Conservation (phyloP, 192 early-diverging fungal species). For the Coemansia pectinata region DNA sequence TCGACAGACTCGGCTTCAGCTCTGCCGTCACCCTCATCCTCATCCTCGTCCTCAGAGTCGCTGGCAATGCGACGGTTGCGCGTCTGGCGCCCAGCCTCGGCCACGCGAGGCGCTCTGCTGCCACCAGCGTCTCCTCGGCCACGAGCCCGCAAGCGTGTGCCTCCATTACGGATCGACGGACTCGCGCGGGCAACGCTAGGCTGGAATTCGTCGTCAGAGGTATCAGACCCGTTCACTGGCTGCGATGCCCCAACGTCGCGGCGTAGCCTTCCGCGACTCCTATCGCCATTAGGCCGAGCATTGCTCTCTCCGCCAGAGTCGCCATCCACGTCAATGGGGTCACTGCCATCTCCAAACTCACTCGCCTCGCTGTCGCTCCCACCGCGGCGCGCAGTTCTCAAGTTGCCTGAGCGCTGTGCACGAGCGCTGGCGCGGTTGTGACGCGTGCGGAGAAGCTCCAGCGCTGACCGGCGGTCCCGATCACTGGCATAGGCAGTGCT, state of each 20-base stretch:
- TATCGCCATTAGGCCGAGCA: background rate
- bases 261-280: background rate
- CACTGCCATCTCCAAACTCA: background rate
- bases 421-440: slow-evolving; percentile 21
- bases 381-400: background rate
- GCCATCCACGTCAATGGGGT: slow-evolving; percentile 3
- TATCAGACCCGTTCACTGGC: background rate
- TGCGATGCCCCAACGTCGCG: background rate
- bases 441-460: slow-evolving; percentile 41
- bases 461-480: slow-evolving; percentile 23
- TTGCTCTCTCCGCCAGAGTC: background rate
- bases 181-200: slow-evolving; percentile 1
- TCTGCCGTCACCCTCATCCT: background rate
- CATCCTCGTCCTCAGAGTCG: slow-evolving; percentile 34
- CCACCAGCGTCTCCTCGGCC: background rate
- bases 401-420: background rate
- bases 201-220: slow-evolving; percentile 46
- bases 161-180: background rate
- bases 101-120: background rate
- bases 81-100: slow-evolving; percentile 4
- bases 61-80: slow-evolving; percentile 42
- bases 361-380: background rate
- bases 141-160: slow-evolving; percentile 2
- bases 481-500: background rate
- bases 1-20: background rate